Conservation (phyloP, 495 filamentous ascomycete genomes). For the Articulospora tetracladia region DNA sequence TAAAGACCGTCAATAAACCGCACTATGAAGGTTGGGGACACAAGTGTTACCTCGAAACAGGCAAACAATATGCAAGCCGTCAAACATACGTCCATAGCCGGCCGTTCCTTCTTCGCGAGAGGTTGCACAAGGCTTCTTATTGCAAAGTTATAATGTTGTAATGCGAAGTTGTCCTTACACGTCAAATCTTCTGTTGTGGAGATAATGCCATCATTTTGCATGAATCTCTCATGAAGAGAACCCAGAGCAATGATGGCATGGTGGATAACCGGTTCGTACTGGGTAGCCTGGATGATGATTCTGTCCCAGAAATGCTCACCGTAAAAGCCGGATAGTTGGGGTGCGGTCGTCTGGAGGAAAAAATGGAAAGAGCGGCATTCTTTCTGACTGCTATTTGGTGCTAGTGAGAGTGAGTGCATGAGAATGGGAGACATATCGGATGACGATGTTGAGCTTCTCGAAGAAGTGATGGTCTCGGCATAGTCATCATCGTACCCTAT, state of each 20-base stretch:
- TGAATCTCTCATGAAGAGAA: conserved; percentile 18
- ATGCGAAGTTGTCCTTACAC: conserved; percentile 12
- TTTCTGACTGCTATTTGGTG: not conserved
- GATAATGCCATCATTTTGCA: not conserved
- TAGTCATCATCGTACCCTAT: conserved; percentile 18
- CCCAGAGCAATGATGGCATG: conserved; percentile 22
- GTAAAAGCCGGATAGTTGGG: conserved; percentile 39
- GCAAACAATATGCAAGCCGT: conserved; percentile 19
- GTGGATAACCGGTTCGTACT: conserved; percentile 17
- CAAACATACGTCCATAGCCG: conserved; percentile 13
- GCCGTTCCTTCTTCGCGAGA: not conserved
- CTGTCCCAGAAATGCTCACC: conserved; percentile 42
- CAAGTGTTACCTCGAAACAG: conserved; percentile 28
- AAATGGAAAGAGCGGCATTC: conserved; percentile 17
- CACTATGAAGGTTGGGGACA: too few relatives aligned
- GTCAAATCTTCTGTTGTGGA: conserved; percentile 23
- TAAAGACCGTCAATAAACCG: not conserved
- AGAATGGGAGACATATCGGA: not conserved
- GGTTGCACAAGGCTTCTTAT: conserved; percentile 15
- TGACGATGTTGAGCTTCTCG: not conserved
- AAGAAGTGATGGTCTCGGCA: not conserved
- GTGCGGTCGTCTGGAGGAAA: conserved; percentile 11
- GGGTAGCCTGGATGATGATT: conserved; percentile 32
- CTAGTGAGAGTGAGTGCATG: not conserved
- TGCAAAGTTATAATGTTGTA: conserved; percentile 15